Percentiles rank a stretch among this genome's conserved stretches.
phyloP scores from a whole-genome alignment of 371 early-diverging fungal species.

The Mortierella sp. region DNA sequence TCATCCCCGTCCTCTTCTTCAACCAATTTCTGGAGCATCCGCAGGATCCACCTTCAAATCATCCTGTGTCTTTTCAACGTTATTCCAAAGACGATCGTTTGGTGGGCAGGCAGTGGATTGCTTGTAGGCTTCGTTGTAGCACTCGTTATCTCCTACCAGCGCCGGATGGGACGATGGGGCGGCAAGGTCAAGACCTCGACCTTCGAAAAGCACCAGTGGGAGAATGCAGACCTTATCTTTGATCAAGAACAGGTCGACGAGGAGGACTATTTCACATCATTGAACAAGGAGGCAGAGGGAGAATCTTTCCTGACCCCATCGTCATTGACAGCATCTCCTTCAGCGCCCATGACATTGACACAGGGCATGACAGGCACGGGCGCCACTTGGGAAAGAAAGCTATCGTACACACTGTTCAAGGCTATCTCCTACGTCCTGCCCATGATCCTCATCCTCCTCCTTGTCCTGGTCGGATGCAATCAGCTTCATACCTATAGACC shows the following conservation, averaged over 20 bases:
- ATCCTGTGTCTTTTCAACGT: slow-evolving; percentile 68
- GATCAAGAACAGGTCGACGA: slow-evolving; percentile 2
- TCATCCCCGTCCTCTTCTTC: slow-evolving; percentile 58
- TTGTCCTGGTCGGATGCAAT: slow-evolving; percentile 25
- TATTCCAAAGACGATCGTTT: slow-evolving; percentile 61
- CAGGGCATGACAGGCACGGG: not conserved
- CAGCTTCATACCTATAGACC: slow-evolving; percentile 55
- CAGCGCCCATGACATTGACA: too few relatives aligned
- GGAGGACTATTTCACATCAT: not conserved
- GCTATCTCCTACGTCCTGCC: slow-evolving; percentile 50
- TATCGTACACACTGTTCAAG: slow-evolving; percentile 7
- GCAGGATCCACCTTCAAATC: slow-evolving; percentile 62
- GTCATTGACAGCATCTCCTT: not conserved
- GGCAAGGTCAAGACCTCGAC: slow-evolving; percentile 36
- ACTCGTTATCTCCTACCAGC: slow-evolving; percentile 50
- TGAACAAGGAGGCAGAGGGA: slow-evolving; percentile 5
- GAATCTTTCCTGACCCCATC: not conserved
- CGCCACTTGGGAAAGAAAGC: not conserved
- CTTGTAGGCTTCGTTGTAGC: slow-evolving; percentile 61
- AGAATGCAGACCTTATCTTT: slow-evolving; percentile 4
- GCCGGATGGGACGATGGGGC: slow-evolving; percentile 45
- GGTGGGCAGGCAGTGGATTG: slow-evolving; percentile 71
- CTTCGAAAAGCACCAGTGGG: slow-evolving; percentile 19
- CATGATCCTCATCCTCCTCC: slow-evolving; percentile 49
- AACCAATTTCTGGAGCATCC: slow-evolving; percentile 56